Evolutionary conservation across 208 protist genomes (phyloP), one percentile per base, ranked within the genome.

Genomic region (Acanthamoeba castellanii): DNA sequence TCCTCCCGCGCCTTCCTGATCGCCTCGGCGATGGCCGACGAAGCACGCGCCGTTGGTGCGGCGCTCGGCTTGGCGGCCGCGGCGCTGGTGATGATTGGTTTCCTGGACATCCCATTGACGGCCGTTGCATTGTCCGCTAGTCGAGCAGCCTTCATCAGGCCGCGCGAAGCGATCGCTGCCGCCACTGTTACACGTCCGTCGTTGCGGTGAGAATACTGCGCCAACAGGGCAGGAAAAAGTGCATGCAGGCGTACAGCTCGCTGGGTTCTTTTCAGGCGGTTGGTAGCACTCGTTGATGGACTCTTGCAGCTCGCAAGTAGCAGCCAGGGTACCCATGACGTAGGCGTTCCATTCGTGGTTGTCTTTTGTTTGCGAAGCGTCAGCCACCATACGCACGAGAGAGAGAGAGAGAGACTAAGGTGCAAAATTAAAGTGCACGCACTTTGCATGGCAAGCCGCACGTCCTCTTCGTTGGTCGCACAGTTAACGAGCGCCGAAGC

Each of bases 1-100:
- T 88, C 81, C 50, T 88, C 50, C 16, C 81, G 81, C 18, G 81
- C 81, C 81, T 88, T 88, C 81, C 64, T 88, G 81, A 88, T 88
- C 22, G 81, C 81, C 50, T 88, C 81, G 50, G 81, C 81, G 9
- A 88, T 50, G 3, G 81, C 81, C 0, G 81, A 88, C 4, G 81
- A 88, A 14, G 81, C 50, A 14, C 81, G 81, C 20, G 81, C 50
- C 52, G 61, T 88, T 5, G 74, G 42, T 1, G 70, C 70, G 14
- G n/a, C 52, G 18, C 25, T 30, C 14, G 81, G 5, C 14, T 42
- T 27, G 8, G n/a, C 9, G 14, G 81, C 30, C 7, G 81, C 3
- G 42, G 34, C 20, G 34, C 37, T 88, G 74, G 74, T 34, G 37
- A 27, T 9, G 74, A 30, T 82, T 25, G 45, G 74, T 37, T 82